phyloP scores from a whole-genome alignment of 2,329 filamentous ascomycete genomes.

The Paramyrothecium sp. region DNA sequence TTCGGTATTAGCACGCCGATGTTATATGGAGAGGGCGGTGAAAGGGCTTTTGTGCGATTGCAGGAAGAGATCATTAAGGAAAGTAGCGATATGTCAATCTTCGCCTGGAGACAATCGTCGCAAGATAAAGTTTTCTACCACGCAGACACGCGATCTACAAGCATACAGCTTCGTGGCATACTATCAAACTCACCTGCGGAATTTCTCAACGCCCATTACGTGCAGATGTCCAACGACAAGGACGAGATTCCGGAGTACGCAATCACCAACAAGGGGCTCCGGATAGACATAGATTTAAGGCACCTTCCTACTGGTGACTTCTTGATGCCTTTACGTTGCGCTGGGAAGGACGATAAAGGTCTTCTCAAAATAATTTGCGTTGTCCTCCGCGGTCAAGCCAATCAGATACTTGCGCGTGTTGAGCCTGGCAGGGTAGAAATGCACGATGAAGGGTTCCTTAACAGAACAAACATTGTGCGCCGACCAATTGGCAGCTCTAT shows the following conservation, averaged over 20 bases:
- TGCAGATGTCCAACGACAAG: neutral
- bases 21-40: conserved; percentile 19
- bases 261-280: neutral
- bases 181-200: neutral
- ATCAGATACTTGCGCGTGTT: neutral
- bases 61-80: conserved; percentile 19
- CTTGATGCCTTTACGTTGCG: neutral
- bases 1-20: conserved; percentile 1
- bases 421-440: neutral
- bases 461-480: neutral
- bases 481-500: neutral
- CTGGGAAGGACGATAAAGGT: neutral
- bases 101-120: conserved; percentile 9
- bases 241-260: neutral
- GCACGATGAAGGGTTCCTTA: neutral
- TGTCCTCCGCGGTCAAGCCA: neutral
- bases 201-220: neutral
- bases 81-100: conserved; percentile 11
- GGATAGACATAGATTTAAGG: neutral
- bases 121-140: neutral
- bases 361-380: neutral
- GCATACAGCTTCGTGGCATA: neutral
- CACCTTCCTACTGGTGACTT: neutral
- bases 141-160: neutral
- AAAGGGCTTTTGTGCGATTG: conserved; percentile 17